Conservation (phyloP, 2,329 filamentous ascomycete genomes). For the Colletotrichum brevisporum region DNA sequence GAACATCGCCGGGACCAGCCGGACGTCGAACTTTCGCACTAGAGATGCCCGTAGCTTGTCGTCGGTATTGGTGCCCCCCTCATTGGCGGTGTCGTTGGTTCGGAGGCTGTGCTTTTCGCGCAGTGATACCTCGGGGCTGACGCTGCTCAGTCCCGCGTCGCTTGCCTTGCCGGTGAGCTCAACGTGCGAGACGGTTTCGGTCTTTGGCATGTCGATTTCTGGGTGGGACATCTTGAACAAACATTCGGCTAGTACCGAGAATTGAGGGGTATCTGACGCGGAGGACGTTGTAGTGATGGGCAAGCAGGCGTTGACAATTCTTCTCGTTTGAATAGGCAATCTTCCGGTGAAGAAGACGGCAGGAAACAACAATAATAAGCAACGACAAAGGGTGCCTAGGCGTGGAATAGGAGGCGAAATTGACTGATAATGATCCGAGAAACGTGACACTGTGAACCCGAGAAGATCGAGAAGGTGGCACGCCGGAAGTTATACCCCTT, state of each 20-base stretch:
- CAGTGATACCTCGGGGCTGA: neutral
- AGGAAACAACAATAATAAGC: neutral
- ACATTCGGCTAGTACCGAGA: neutral
- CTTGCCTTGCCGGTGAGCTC: neutral
- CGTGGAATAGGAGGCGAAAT: neutral
- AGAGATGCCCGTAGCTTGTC: conserved; percentile 5
- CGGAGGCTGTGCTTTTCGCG: conserved; percentile 1
- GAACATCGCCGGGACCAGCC: conserved; percentile 38
- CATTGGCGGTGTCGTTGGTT: neutral
- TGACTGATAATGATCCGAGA: neutral
- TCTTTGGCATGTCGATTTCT: neutral
- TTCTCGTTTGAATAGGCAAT: no score
- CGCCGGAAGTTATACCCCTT: conserved; percentile 1
- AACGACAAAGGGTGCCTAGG: neutral
- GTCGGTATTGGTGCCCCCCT: neutral
- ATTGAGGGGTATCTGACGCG: neutral
- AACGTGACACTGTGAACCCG: conserved; percentile 2
- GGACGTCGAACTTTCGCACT: conserved; percentile 38
- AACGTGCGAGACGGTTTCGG: neutral
- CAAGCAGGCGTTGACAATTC: no score
- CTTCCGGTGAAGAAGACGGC: neutral
- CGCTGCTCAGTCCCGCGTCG: neutral
- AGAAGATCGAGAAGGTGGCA: neutral
- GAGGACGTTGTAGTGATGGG: neutral
- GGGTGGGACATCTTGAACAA: neutral